Evolutionary conservation across 441 rosid species (phyloP), one percentile per base, ranked within the genome.

Genomic region (Arabidopsis hybrid): DNA sequence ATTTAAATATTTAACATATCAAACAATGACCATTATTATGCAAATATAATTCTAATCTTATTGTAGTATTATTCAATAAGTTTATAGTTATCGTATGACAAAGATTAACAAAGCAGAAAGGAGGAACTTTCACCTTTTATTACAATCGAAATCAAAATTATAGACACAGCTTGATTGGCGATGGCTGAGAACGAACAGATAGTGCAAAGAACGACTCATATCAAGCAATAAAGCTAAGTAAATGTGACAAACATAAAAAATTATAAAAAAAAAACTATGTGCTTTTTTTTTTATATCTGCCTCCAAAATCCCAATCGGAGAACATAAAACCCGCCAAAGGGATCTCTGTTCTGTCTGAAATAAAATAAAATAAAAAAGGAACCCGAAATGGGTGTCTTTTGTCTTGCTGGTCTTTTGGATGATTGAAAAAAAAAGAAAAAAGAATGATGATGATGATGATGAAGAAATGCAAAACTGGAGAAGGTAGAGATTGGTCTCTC

Each of bases 401-500:
- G 60, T 56, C 57, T 70, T 26, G 29, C 8, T 60, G 21, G 64
- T 65, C 68, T 49, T 39, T 34, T 39, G 39, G 53, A 76, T 62
- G 71, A 69, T 60, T 9, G n/a, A 13, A 39, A 9, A 11, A 10
- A 8, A 32, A 42, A 32, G 6, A 11, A 31, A n/a, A 14, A 36
- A 40, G n/a, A 12, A 5, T 45, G 18, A 64, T 13, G 29, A 66
- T 9, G 16, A 60, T 9, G 16, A 63, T 13, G 56, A 62, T 7
- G 71, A 55, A 10, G 56, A 60, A 18, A 67, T 72, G 73, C 78
- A 78, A 78, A 78, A 78, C 60, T 72, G 81, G 81, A 53, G 77
- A 72, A 61, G 81, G 67, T 46, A 67, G 60, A 59, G 80, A 77
- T 21, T 50, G 51, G 35, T 65, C 69, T 77, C 77, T 66, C 69